phyloP scores from a whole-genome alignment of 208 protist genomes.

The Crithidia thermophila region DNA sequence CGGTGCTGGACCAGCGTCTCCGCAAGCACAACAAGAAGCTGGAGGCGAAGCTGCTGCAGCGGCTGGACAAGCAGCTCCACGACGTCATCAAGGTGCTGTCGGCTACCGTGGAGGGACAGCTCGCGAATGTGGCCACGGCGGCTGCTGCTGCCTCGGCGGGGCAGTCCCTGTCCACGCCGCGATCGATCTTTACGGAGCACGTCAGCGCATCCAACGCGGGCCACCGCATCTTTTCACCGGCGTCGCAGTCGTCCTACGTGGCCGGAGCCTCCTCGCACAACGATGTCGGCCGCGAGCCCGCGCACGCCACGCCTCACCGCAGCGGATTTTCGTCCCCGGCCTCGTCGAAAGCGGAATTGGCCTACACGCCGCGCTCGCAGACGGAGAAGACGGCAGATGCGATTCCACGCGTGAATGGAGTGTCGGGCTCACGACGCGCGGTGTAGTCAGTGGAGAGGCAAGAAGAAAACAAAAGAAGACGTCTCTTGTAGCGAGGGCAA shows the following conservation, averaged over 20 bases:
- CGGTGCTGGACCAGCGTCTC: conserved; percentile 57
- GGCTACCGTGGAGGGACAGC: conserved; percentile 55
- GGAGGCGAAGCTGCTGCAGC: conserved; percentile 60
- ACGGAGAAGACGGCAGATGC: not conserved
- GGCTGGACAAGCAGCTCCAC: conserved; percentile 74
- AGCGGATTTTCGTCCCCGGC: not conserved
- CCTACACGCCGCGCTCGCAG: conserved; percentile 11
- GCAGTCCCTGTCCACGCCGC: not conserved
- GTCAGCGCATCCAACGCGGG: not conserved
- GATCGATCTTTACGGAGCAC: not conserved
- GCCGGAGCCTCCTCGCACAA: not conserved
- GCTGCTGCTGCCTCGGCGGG: not conserved
- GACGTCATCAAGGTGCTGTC: conserved; percentile 59
- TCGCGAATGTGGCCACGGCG: conserved; percentile 20
- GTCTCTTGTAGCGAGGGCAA: no score
- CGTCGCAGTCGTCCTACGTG: conserved; percentile 5
- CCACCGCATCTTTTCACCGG: not conserved
- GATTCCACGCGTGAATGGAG: no score
- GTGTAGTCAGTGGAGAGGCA: not conserved
- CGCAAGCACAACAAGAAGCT: conserved; percentile 59
- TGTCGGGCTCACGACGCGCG: no score
- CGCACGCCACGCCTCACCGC: not conserved
- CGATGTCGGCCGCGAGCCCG: not conserved
- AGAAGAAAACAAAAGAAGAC: not conserved
- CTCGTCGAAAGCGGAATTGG: not conserved